Evolutionary conservation across 352 stramenopile genomes (phyloP).

Genomic region (Elongisporangium undulatum): DNA sequence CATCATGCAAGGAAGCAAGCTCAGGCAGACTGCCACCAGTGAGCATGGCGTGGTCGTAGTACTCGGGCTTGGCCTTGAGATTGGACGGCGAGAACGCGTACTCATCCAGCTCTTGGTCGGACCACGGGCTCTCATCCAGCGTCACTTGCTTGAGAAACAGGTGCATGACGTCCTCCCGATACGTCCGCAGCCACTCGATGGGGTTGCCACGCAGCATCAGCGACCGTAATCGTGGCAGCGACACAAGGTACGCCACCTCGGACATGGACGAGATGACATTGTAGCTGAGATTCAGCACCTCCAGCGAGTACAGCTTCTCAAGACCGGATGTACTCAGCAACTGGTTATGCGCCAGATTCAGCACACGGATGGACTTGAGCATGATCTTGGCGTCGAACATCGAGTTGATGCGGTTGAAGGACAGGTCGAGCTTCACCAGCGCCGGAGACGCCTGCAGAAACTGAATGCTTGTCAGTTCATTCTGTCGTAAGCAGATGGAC

Average conservation of each 20-base stretch:
- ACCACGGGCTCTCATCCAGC: constrained; percentile 7
- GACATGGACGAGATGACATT: constrained; percentile 11
- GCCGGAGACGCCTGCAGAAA: constrained; percentile 3
- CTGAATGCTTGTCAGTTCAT: constrained; percentile 5
- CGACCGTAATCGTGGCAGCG: constrained; percentile 11
- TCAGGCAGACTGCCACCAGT: background rate
- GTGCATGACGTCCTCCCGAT: constrained; percentile 11
- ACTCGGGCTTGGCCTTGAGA: background rate
- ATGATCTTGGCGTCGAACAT: constrained; percentile 7
- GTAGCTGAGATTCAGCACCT: constrained; percentile 14
- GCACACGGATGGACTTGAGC: constrained; percentile 5
- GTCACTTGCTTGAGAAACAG: constrained; percentile 13
- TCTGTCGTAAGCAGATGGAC: constrained; percentile 8
- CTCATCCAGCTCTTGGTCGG: background rate
- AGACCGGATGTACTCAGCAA: constrained; percentile 11
- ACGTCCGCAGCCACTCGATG: constrained; percentile 5
- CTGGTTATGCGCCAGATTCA: constrained; percentile 14
- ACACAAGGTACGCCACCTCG: constrained; percentile 12
- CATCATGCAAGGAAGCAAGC: background rate
- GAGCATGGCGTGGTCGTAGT: background rate
- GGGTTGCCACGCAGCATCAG: constrained; percentile 12
- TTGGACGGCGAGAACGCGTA: background rate
- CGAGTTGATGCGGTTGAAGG: constrained; percentile 10
- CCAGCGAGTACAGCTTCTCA: constrained; percentile 12
- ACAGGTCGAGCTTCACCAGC: constrained; percentile 8